Evolutionary conservation across 495 filamentous ascomycete genomes (phyloP).

Genomic region (Pyronema domesticum): DNA sequence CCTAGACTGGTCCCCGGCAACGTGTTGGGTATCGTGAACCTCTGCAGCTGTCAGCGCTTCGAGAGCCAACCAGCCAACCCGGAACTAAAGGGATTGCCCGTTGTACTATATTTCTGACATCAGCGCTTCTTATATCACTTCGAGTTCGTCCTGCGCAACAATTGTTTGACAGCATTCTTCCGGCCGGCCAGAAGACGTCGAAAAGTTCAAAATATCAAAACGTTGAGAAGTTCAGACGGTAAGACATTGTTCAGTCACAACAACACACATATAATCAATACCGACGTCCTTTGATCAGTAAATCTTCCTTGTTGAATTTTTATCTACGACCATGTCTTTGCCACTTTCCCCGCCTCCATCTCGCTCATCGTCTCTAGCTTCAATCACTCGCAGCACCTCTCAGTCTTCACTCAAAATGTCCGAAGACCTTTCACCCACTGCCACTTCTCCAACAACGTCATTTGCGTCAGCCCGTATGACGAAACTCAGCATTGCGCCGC

Average conservation of each 20-base stretch:
- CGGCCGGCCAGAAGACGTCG: slow-evolving; percentile 1
- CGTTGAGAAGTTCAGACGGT: too few relatives aligned
- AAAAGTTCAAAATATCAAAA: too few relatives aligned
- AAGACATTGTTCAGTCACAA: too few relatives aligned
- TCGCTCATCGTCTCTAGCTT: neutral
- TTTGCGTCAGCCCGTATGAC: neutral
- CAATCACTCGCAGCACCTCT: neutral
- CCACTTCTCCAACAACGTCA: neutral
- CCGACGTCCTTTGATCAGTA: too few relatives aligned
- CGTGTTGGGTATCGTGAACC: neutral
- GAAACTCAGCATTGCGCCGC: neutral
- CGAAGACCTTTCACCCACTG: neutral
- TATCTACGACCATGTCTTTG: slow-evolving; percentile 1
- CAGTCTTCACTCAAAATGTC: neutral
- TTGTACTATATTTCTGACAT: neutral
- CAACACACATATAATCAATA: too few relatives aligned
- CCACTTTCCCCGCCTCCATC: slow-evolving; percentile 3
- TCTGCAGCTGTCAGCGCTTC: neutral
- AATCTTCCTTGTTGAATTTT: too few relatives aligned
- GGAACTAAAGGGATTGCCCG: too few relatives aligned
- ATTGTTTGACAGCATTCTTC: neutral
- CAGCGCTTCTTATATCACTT: neutral
- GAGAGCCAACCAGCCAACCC: too few relatives aligned
- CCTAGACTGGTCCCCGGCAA: neutral
- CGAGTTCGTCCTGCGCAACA: neutral